Conservation (phyloP, 2,329 filamentous ascomycete species). For the Ceratocystis papillata region DNA sequence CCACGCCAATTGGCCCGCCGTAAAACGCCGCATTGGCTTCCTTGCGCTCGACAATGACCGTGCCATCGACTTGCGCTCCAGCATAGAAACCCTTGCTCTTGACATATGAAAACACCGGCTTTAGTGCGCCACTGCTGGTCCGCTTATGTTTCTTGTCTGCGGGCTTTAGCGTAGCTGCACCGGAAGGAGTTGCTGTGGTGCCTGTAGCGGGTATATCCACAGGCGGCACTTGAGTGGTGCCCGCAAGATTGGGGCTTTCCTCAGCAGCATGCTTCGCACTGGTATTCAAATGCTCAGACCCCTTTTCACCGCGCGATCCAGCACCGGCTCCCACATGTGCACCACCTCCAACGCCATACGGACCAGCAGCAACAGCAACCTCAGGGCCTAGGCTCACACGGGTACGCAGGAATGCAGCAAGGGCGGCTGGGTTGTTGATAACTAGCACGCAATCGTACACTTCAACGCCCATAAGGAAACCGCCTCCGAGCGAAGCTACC, state of each 20-base stretch:
- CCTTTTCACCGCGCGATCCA: constrained; percentile 12
- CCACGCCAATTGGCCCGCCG: constrained; percentile 44
- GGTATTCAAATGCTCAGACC: constrained; percentile 19
- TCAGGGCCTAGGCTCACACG: constrained; percentile 70
- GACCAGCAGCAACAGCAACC: constrained; percentile 61
- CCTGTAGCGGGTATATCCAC: background rate
- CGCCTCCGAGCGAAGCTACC: constrained; percentile 67
- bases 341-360: constrained; percentile 59
- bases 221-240: background rate
- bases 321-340: constrained; percentile 46
- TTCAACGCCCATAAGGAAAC: constrained; percentile 71
- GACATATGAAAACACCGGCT: constrained; percentile 56
- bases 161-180: constrained; percentile 40
- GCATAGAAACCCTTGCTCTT: constrained; percentile 85
- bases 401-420: constrained; percentile 65
- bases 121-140: constrained; percentile 27
- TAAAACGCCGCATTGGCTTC: constrained; percentile 86
- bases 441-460: constrained; percentile 85
- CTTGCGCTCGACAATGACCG: constrained; percentile 71
- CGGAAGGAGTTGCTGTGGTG: constrained; percentile 29
- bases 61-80: constrained; percentile 77
- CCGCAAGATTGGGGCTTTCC: background rate
- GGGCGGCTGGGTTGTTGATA: constrained; percentile 65
- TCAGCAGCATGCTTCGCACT: background rate
- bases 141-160: constrained; percentile 24